Evolutionary conservation across 2,329 filamentous ascomycete genomes (phyloP).

Genomic region (Leptodontidium sp.): DNA sequence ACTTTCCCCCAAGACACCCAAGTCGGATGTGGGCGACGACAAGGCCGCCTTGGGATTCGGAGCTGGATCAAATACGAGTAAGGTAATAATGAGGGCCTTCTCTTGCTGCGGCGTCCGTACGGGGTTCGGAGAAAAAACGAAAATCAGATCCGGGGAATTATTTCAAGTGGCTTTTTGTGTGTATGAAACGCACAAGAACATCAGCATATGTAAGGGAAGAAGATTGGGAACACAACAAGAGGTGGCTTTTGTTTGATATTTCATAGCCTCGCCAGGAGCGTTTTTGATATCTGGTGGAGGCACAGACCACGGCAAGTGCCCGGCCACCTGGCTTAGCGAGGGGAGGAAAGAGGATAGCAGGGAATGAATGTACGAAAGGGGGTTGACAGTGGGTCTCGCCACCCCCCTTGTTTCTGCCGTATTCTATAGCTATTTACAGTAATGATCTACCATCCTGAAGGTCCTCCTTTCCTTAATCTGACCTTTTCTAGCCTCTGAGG

Average conservation of each 20-base stretch:
- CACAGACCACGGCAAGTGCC: background rate
- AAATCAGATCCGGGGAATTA: background rate
- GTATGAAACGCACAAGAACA: constrained; percentile 9
- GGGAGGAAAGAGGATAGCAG: background rate
- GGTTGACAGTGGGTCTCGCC: too few relatives aligned
- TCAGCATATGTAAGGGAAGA: constrained; percentile 9
- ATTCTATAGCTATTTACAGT: too few relatives aligned
- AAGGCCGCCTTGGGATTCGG: too few relatives aligned
- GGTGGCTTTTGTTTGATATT: constrained; percentile 10
- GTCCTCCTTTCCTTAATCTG: too few relatives aligned
- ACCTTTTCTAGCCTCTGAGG: too few relatives aligned
- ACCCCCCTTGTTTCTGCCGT: too few relatives aligned
- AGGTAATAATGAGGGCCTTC: background rate
- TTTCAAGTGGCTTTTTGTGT: constrained; percentile 9
- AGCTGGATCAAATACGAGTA: background rate
- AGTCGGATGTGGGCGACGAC: background rate
- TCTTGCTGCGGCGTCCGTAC: too few relatives aligned
- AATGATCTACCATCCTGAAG: too few relatives aligned
- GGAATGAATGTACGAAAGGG: background rate
- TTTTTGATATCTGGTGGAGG: constrained; percentile 2
- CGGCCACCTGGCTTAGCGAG: background rate
- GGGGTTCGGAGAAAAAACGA: background rate
- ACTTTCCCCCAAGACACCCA: background rate
- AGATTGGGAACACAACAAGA: constrained; percentile 13
- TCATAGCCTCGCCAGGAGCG: constrained; percentile 5